Base-by-base conservation (phyloP, 1,284 basidiomycete genomes). In the Meira miltonrushii region DNA sequence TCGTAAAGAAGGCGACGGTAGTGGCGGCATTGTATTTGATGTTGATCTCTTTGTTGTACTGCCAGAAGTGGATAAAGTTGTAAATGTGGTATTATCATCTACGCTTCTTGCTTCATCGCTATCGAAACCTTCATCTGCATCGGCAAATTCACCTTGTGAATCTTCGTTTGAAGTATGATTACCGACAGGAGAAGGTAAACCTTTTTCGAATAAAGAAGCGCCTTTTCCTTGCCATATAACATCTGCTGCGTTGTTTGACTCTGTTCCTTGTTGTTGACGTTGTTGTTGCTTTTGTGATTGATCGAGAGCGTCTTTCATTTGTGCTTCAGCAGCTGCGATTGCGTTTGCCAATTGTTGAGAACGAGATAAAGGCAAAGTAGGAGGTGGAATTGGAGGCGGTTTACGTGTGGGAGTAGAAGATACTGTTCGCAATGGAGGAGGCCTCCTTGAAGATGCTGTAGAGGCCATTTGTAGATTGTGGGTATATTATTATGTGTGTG, bases 161-260 rank as follows among this genome's bases (percentile, higher is more conserved):
- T 55, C 39, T 23, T 21, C 19, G 19, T 28, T 46, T 2, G 54
- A 37, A 15, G 39, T 15, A n/a, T 15, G 23, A 21, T 58, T 33
- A 7, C 17, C 46, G 17, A 21, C 54, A 5, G 55, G 55, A 4
- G 44, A 48, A 9, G 44, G 44, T 23, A 56, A 49, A 17, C 28
- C 54, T 48, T 13, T 17, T 61, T 43, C 7, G 37, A 39, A 39
- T 54, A 21, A 3, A n/a, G 25, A 21, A 19, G 48, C 58, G 2
- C 49, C 53, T 7, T 59, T 66, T 54, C 69, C 69, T 9, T 49
- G 57, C 67, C 67, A 71, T 40, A 71, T 62, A 11, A 71, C 68
- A 15, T 69, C 61, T 43, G 67, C 58, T 44, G 62, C 60, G 19
- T 65, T 57, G 21, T 61, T 60, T 11, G 57, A 55, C 8, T 33